phyloP scores from a whole-genome alignment of 345 rosid genomes.

The Chamaenerion angustifolium region DNA sequence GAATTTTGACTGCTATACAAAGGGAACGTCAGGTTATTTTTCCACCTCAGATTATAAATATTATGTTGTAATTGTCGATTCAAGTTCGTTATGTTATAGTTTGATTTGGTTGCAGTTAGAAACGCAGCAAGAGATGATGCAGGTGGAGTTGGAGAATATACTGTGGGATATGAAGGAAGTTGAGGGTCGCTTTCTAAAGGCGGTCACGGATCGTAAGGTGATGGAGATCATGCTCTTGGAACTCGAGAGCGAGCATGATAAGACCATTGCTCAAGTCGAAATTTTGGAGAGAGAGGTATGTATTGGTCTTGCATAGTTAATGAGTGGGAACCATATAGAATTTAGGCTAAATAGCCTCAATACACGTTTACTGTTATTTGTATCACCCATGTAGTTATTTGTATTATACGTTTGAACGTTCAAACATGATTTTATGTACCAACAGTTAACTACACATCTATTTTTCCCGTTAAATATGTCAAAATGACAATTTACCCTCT shows the following conservation, averaged over 20 bases:
- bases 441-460: no score
- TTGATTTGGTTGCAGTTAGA: conserved; percentile 46
- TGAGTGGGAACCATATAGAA: no score
- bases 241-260: conserved; percentile 56
- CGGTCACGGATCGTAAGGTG: conserved; percentile 32
- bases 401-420: no score
- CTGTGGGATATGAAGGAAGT: conserved; percentile 43
- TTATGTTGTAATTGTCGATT: not conserved
- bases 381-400: no score
- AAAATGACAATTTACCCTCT: no score
- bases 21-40: conserved; percentile 58
- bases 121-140: conserved; percentile 28
- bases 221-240: conserved; percentile 45
- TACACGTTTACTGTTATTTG: no score
- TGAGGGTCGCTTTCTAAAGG: conserved; percentile 32
- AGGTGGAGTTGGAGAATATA: conserved; percentile 41
- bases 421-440: no score
- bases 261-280: conserved; percentile 37
- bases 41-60: not conserved
- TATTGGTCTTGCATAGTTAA: not conserved
- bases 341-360: no score
- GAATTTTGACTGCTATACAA: conserved; percentile 39
- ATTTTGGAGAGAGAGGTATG: conserved; percentile 51
- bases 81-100: not conserved
- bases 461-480: no score